phyloP scores from a whole-genome alignment of 2,329 filamentous ascomycete genomes.

The Didymella glomerata region DNA sequence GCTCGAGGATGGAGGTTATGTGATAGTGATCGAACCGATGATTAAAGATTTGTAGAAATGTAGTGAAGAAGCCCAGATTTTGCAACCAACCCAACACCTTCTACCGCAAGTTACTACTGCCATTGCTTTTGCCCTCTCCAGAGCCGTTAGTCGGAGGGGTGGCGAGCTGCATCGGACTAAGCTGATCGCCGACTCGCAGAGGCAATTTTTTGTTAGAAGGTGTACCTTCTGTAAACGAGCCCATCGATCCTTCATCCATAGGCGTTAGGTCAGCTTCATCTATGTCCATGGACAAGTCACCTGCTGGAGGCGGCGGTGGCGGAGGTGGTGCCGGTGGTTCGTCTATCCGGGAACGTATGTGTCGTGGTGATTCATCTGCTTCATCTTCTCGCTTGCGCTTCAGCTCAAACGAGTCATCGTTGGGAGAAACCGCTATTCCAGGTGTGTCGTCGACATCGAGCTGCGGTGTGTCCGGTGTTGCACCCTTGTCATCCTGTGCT shows the following conservation, averaged over 20 bases:
- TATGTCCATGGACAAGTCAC: slow-evolving; percentile 39
- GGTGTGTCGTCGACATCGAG: slow-evolving; percentile 13
- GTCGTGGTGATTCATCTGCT: slow-evolving; percentile 43
- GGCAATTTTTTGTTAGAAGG: slow-evolving; percentile 16
- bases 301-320: slow-evolving; percentile 52
- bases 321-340: slow-evolving; percentile 55
- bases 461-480: slow-evolving; percentile 33
- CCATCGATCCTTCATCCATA: slow-evolving; percentile 35
- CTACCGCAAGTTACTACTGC: slow-evolving; percentile 13
- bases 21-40: not conserved
- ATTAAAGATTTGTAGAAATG: slow-evolving; percentile 21
- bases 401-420: slow-evolving; percentile 40
- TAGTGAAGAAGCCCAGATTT: slow-evolving; percentile 8
- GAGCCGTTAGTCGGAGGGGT: slow-evolving; percentile 53
- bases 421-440: slow-evolving; percentile 33
- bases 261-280: slow-evolving; percentile 37
- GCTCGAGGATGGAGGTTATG: not conserved
- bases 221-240: slow-evolving; percentile 7
- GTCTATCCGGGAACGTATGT: slow-evolving; percentile 41
- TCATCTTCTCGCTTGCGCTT: slow-evolving; percentile 53
- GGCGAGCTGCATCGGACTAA: slow-evolving; percentile 55
- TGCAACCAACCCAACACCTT: not conserved
- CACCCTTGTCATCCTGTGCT: slow-evolving; percentile 25
- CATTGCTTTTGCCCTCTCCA: slow-evolving; percentile 19
- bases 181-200: slow-evolving; percentile 21